A percentile compares a stretch with the other conserved stretches of the same genome.
Conservation (phyloP, 352 stramenopile genomes). For the Globisporangium canariense region DNA sequence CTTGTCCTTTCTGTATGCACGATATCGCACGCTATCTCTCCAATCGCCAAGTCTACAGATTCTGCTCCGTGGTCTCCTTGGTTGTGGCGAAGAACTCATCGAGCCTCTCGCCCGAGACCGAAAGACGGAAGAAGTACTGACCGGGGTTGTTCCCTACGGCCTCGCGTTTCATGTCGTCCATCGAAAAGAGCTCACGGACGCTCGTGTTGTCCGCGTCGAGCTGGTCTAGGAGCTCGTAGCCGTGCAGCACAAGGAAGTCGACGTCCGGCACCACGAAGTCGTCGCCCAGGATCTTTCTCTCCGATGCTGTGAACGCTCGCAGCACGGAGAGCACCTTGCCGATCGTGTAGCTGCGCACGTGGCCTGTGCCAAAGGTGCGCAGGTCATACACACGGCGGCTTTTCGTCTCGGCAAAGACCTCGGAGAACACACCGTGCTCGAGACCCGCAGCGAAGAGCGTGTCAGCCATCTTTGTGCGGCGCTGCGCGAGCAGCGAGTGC, state of each 20-base stretch:
- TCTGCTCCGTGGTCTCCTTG: slow-evolving; percentile 28
- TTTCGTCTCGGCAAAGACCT: slow-evolving; percentile 47
- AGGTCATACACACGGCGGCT: slow-evolving; percentile 62
- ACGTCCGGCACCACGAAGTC: slow-evolving; percentile 40
- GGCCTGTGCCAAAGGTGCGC: slow-evolving; percentile 46
- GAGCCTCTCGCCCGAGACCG: slow-evolving; percentile 37
- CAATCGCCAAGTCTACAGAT: slow-evolving; percentile 16
- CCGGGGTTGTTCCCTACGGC: slow-evolving; percentile 22
- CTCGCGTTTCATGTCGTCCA: slow-evolving; percentile 82
- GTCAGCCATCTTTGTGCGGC: slow-evolving; percentile 59
- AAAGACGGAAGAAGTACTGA: slow-evolving; percentile 64
- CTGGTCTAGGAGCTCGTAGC: slow-evolving; percentile 74
- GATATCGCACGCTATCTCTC: neutral
- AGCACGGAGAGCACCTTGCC: slow-evolving; percentile 57
- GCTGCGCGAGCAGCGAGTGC: slow-evolving; percentile 69
- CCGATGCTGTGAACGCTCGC: slow-evolving; percentile 24
- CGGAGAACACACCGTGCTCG: slow-evolving; percentile 46
- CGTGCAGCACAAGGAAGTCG: slow-evolving; percentile 73
- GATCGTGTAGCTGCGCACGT: slow-evolving; percentile 63
- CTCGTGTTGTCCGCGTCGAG: slow-evolving; percentile 68
- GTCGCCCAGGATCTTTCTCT: slow-evolving; percentile 33
- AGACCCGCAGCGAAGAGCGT: slow-evolving; percentile 55
- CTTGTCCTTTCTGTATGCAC: neutral
- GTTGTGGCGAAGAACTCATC: slow-evolving; percentile 61
- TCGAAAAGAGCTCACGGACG: slow-evolving; percentile 69